Evolutionary conservation across 2,329 filamentous ascomycete species (phyloP).

Genomic region (Sordariomycetes sp.): DNA sequence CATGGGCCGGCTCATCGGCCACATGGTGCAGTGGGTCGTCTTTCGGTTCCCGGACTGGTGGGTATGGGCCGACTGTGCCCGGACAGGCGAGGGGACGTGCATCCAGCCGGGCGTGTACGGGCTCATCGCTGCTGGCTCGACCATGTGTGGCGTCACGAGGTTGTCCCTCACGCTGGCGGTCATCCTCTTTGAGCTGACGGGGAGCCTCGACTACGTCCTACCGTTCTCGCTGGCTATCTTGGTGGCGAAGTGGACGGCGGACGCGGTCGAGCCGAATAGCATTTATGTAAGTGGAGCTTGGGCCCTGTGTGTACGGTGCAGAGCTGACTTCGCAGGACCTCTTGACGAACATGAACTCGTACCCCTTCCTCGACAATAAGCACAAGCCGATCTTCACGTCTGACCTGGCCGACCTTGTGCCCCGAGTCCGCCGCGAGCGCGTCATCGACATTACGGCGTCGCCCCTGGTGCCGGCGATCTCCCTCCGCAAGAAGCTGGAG

Average conservation of each 20-base stretch:
- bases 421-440: conserved; percentile 61
- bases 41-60: conserved; percentile 60
- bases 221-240: conserved; percentile 89
- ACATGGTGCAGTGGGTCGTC: conserved; percentile 72
- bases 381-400: conserved; percentile 84
- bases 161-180: conserved; percentile 88
- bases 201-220: conserved; percentile 87
- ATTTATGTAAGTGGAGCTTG: conserved; percentile 58
- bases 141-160: conserved; percentile 95
- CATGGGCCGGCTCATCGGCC: conserved; percentile 79
- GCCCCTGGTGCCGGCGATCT: conserved; percentile 64
- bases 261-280: conserved; percentile 85
- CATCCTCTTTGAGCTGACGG: conserved; percentile 92
- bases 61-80: conserved; percentile 66
- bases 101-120: conserved; percentile 97
- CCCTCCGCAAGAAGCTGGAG: conserved; percentile 72
- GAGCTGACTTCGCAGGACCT: conserved; percentile 49
- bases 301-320: neutral
- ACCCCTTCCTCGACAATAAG: conserved; percentile 96
- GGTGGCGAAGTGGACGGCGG: conserved; percentile 96
- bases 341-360: conserved; percentile 92
- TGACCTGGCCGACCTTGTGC: conserved; percentile 77
- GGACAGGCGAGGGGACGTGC: conserved; percentile 63
- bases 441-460: conserved; percentile 84
- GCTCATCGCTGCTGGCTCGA: conserved; percentile 85